Evolutionary conservation across 768 basidiomycete species (phyloP), one percentile per base, ranked within the genome.

Genomic region (Agaricus sinodeliciosus): DNA sequence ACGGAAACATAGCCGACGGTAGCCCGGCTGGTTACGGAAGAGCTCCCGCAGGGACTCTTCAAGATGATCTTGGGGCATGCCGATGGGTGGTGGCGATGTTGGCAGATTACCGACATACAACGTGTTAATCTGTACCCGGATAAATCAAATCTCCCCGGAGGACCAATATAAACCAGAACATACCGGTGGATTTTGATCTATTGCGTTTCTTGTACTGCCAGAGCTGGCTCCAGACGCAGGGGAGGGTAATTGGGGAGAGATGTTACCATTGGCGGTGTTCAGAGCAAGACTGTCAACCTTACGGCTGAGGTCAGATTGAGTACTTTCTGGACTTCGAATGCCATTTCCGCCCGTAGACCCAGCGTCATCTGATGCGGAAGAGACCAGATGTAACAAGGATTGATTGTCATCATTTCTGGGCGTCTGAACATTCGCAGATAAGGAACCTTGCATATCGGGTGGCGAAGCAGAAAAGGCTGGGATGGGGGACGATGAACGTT

Each of bases 81-180:
- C 85, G 3, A 75, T 69, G 5, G 87, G 81, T 15, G 84, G 77
- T 19, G 85, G 81, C 28, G 85, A 80, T 4, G 88, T 90, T 2
- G 95, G 96, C 54, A 99, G 71, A 61, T 97, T 97, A 42, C 96
- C 96, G n/a, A 99, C 94, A 63, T 98, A 98, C n/a, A 99, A 76
- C 0, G 96, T 99, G 63, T 96, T 97, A 69, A 97, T 97, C 81
- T 87, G 57, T 47, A 26, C 18, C 44, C 49, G 43, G 15, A 49
- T 43, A 28, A 16, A 42, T 63, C 28, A 63, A 47, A 35, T 49
- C 27, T 22, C 22, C 37, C 49, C 7, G 31, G 39, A 25, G 36
- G 13, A 18, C 26, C 26, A 13, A 16, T 44, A 8, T 40, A 53
- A 18, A 19, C 16, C 52, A 55, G 26, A 31, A 74, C 83, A 64